Percentiles rank a stretch among this genome's conserved stretches.
Conservation (phyloP, 2,329 filamentous ascomycete genomes). For the Colletotrichum sp. region DNA sequence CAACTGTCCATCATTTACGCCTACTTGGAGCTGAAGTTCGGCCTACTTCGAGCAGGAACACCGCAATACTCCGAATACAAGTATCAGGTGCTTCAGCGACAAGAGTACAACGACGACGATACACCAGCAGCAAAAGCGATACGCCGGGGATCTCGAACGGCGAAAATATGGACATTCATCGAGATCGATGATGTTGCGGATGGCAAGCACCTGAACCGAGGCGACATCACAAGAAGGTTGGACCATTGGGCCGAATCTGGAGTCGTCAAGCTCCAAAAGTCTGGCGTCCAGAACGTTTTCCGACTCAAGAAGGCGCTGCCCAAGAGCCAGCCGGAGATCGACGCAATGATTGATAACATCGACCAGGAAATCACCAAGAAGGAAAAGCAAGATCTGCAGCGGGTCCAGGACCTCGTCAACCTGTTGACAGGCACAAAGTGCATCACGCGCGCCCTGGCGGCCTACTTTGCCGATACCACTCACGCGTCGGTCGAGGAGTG, state of each 20-base stretch:
- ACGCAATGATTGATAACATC: constrained; percentile 49
- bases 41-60: constrained; percentile 60
- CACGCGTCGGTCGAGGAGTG: constrained; percentile 52
- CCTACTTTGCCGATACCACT: constrained; percentile 60
- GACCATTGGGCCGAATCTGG: constrained; percentile 57
- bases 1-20: constrained; percentile 55
- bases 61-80: constrained; percentile 63
- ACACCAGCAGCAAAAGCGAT: constrained; percentile 51
- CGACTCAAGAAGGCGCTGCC: constrained; percentile 55
- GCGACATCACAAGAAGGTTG: constrained; percentile 58
- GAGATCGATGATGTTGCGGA: constrained; percentile 49
- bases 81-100: constrained; percentile 40
- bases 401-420: constrained; percentile 54
- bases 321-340: constrained; percentile 41
- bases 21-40: constrained; percentile 64
- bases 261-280: constrained; percentile 54
- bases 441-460: constrained; percentile 55
- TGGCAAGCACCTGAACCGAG: constrained; percentile 39
- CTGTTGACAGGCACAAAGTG: constrained; percentile 58
- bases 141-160: constrained; percentile 41
- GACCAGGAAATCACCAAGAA: constrained; percentile 54
- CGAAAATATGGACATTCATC: constrained; percentile 47
- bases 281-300: constrained; percentile 60
- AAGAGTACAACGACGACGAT: constrained; percentile 37
- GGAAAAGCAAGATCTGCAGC: constrained; percentile 58